These are phyloP conservation scores for Ophiostoma novo-ulmi DNA, from an alignment of 2,329 filamentous ascomycete genomes.

Conservation along the genomic window DNA sequence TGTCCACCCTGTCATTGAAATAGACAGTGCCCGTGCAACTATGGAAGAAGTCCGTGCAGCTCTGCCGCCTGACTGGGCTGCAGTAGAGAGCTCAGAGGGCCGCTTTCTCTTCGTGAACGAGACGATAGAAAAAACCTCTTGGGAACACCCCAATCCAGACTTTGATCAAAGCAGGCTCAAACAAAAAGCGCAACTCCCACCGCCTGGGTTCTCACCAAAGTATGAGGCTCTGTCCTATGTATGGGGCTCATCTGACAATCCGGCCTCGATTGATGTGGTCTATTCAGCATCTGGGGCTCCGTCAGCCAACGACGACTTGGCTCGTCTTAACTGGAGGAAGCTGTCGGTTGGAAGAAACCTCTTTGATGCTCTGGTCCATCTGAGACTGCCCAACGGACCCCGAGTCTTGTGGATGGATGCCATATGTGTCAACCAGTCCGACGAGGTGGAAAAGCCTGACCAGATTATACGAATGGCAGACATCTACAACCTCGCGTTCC, in stretches of 20 bases:
- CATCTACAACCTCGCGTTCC: background rate
- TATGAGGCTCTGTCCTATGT: background rate
- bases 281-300: background rate
- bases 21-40: background rate
- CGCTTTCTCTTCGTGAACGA: background rate
- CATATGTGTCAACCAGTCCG: background rate
- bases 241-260: background rate
- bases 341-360: background rate
- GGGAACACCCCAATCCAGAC: background rate
- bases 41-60: background rate
- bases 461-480: background rate
- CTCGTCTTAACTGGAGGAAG: background rate
- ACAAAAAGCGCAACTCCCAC: background rate
- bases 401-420: background rate
- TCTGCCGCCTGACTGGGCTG: background rate
- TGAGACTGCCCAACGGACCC: background rate
- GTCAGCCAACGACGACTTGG: background rate
- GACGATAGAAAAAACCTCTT: background rate
- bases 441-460: background rate
- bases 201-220: background rate
- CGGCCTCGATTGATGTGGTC: background rate
- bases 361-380: background rate
- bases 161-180: background rate
- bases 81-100: background rate
- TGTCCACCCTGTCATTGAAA: background rate